Base-by-base conservation (phyloP, 495 filamentous ascomycete genomes). In the Letharia lupina region DNA sequence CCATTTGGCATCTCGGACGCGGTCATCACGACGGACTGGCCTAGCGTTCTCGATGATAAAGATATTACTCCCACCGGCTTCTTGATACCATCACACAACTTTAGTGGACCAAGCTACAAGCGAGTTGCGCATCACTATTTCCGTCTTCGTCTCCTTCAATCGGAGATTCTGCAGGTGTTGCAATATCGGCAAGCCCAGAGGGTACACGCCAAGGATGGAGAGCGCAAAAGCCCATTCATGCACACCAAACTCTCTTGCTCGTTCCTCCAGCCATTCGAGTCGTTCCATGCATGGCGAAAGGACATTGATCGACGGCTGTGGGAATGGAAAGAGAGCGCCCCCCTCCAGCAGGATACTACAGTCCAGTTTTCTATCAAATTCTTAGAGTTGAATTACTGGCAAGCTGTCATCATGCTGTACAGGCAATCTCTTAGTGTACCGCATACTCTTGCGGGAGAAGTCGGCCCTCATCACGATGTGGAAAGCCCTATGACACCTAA, bases 371-470 rank as follows among this genome's bases (percentile, higher is more conserved):
- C 87, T 8, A 84, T 88, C 12, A 86, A 95, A 60, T 93, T 97
- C 68, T 78, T 97, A 9, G 91, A 96, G 67, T 76, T 98, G 60
- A 98, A 98, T 73, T 98, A 97, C 73, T 98, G 92, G 91, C 93
- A 98, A 75, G 90, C 91, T n/a, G 85, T 97, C 63, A 95, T 98
- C 68, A 90, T 96, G 90, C 83, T 98, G 5, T 98, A 97, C 74
- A 82, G 93, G 63, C 93, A 96, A 71, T 93, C 90, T 72, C 77
- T 98, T 59, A 90, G 89, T 28, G 90, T 93, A n/a, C 93, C 93
- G 16, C 84, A 88, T 7, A 82, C 89, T 65, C 84, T 96, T 62
- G 90, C 91, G 57, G 87, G 87, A 31, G 91, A 96, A 75, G 81
- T 89, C 52, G 84, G 84, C 52, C 87, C 86, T 1, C 82, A 86